Base-by-base conservation (phyloP, 345 rosid genomes). In the Adansonia digitata region DNA sequence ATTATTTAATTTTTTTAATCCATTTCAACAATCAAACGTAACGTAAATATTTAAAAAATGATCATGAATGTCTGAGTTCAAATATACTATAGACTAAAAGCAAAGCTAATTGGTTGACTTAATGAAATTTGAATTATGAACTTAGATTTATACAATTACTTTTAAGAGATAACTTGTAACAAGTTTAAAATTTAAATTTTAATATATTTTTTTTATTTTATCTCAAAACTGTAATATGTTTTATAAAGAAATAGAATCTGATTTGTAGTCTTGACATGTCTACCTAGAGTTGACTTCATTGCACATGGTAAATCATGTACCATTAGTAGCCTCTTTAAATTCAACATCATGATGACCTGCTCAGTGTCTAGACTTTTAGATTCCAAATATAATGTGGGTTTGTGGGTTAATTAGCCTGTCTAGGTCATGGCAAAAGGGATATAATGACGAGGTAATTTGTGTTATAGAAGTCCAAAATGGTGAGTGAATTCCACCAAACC, bases 361-460 rank as follows among this genome's bases (percentile, higher is more conserved):
- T 70, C 35, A n/a, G 62, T 35, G 74, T 71, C 13, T 53, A 20
- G 49, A 29, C 17, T 69, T n/a, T 48, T 46, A 48, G 22, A 35
- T 20, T 45, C 27, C 55, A 26, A 29, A 40, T 57, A 10, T 26
- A 73, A 60, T 17, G 27, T 18, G 68, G 42, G 40, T 52, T 71
- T 37, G 24, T n/a, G 17, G 59, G 45, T 52, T 71, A 51, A 60
- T 57, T 57, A 73, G 40, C 26, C 53, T 57, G 68, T 73, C 75
- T 56, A 57, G 27, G 48, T 73, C 67, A 59, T 56, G 17, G 40
- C 53, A 15, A 59, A n/a, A 59, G 75, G 53, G 75, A 57, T 68
- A 56, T 59, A 59, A 57, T 73, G 55, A 73, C 39, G 42, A 48
- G 43, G 48, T 71, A 14, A 71, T 35, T 71, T 71, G 75, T 59